Evolutionary conservation across 75 land plant genomes (phyloP), one percentile per base, ranked within the genome.

Genomic region (Ceratopteris richardii): DNA sequence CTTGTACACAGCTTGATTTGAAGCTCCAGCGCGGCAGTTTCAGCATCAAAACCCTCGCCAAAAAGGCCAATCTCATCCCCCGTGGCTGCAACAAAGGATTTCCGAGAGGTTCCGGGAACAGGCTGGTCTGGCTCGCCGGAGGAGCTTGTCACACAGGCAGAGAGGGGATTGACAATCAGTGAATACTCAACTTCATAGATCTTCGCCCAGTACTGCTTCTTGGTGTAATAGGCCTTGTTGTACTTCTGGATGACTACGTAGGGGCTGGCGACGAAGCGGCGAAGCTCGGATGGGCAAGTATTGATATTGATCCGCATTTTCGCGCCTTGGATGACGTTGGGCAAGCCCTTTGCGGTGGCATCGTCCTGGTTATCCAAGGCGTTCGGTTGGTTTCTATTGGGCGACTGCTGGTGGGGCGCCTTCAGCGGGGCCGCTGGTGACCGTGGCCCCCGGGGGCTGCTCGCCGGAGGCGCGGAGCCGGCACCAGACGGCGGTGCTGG

Each of bases 241-340:
- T 52, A 52, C 54, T 52, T 52, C 54, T 52, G 54, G 28, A 52
- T 52, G 54, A 52, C 54, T 7, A 23, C 29, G 54, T 52, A 52
- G 24, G 54, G 54, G 28, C 54, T 52, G 28, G 54, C 54, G 14
- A 14, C 5, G 25, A 23, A 13, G 54, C 54, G 54, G 12, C 54
- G 24, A 21, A 52, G 54, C 54, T 52, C 54, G 16, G 54, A 23
- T 4, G 54, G 54, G 28, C 54, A 52, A 4, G 2, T 26, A 28
- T 52, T 52, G 24, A 23, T 26, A 9, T 26, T 26, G 54, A 52
- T 52, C 5, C 29, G 14, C 54, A 52, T 52, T 23, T 52, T 52
- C 12, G 29, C 1, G 28, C 54, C 54, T 9, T 21, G 50, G 50
- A 52, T 24, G 48, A 46, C 4, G 48, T 20, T 17, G 48, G 48